A percentile compares a stretch with the other conserved stretches of the same genome.
phyloP scores from a whole-genome alignment of 108 stramenopile genomes.

The Fistulifera solaris region DNA sequence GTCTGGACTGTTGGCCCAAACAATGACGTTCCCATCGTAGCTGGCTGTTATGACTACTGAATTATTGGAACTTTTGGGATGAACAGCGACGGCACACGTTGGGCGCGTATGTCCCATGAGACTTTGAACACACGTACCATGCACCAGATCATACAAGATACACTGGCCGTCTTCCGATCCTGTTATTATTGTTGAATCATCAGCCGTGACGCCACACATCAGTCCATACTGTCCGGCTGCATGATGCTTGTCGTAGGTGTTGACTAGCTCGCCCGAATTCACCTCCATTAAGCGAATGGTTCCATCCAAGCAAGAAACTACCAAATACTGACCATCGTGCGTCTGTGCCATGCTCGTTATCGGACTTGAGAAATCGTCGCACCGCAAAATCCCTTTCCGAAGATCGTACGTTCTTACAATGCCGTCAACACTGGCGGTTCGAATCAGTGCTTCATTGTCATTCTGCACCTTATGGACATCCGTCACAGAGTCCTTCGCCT shows the following conservation, averaged over 20 bases:
- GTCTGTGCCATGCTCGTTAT: conserved; percentile 55
- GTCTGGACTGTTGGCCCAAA: conserved; percentile 52
- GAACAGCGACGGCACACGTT: conserved; percentile 46
- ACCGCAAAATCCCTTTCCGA: conserved; percentile 37
- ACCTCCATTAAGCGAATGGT: conserved; percentile 56
- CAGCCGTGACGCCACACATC: conserved; percentile 52
- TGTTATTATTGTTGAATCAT: conserved; percentile 42
- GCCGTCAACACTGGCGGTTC: conserved; percentile 73
- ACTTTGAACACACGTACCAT: conserved; percentile 18
- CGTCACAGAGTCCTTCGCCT: conserved; percentile 76
- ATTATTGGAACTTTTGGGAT: conserved; percentile 32
- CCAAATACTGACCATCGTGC: conserved; percentile 45
- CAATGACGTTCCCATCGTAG: conserved; percentile 58
- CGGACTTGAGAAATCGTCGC: conserved; percentile 41
- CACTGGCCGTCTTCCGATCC: conserved; percentile 67
- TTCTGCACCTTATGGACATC: conserved; percentile 32
- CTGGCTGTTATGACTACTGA: conserved; percentile 55
- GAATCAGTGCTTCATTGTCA: conserved; percentile 19
- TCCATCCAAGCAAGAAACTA: conserved; percentile 66
- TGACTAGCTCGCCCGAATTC: conserved; percentile 29
- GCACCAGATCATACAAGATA: conserved; percentile 53
- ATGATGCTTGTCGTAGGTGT: conserved; percentile 37
- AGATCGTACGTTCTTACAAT: conserved; percentile 66
- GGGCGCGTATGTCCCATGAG: conserved; percentile 26
- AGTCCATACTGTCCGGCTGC: conserved; percentile 52